Conservation (phyloP, 805 yeast genomes). For the Metschnikowia anglica region DNA sequence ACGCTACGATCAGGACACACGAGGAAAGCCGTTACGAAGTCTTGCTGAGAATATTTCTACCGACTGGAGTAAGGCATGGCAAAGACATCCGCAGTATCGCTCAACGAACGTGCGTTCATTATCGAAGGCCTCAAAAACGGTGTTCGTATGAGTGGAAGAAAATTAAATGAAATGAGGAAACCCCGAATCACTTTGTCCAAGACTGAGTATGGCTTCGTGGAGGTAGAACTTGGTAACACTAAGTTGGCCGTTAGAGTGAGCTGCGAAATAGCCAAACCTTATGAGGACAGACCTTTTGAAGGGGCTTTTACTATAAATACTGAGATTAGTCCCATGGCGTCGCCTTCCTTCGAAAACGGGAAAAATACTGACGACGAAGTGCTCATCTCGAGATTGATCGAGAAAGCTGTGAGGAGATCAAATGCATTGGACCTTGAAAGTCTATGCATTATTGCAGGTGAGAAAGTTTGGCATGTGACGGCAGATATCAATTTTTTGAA, state of each 20-base stretch:
- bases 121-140: conserved; percentile 62
- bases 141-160: conserved; percentile 67
- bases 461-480: conserved; percentile 85
- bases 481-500: conserved; percentile 88
- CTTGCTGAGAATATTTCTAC: too few species aligned
- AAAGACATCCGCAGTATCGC: conserved; percentile 58
- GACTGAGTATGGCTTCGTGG: conserved; percentile 78
- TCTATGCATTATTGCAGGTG: conserved; percentile 86
- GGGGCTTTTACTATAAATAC: conserved; percentile 83
- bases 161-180: conserved; percentile 59
- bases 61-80: conserved; percentile 46
- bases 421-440: conserved; percentile 90
- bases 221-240: conserved; percentile 75
- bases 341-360: conserved; percentile 76
- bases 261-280: conserved; percentile 75
- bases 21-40: too few species aligned
- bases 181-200: conserved; percentile 59
- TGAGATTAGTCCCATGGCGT: conserved; percentile 88
- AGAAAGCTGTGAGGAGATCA: conserved; percentile 87
- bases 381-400: conserved; percentile 76
- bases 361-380: conserved; percentile 77
- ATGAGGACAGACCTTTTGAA: conserved; percentile 90
- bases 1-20: too few species aligned
- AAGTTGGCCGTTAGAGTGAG: conserved; percentile 66
- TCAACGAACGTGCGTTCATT: conserved; percentile 62